Base-by-base conservation (phyloP, 208 protist genomes). In the Leishmania tarentolae region DNA sequence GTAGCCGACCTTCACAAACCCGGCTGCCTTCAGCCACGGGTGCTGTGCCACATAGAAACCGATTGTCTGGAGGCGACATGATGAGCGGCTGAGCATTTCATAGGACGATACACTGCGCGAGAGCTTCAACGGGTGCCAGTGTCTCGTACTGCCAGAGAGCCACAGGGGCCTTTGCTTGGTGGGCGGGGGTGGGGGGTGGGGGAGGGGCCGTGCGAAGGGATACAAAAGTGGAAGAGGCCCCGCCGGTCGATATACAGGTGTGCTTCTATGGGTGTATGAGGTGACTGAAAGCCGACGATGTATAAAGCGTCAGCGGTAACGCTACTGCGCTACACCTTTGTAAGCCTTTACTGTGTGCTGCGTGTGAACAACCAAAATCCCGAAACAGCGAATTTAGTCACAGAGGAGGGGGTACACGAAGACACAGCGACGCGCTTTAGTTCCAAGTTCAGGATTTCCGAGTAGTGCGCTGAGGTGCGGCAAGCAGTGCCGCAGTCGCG, bases 11-110 rank as follows among this genome's bases (percentile, higher is more conserved):
- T 96, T 96, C 4, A 96, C 89, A 35, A 90, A 89, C 0, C 92
- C 92, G 0, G 88, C 83, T 17, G 69, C 78, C 65, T 65, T 76
- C 42, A 96, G 79, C 91, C 92, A 96, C 28, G 92, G 92, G 78
- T 96, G 92, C 53, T 82, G 72, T 28, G 89, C 92, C 77, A 96
- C 65, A 73, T 96, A 96, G 73, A 96, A 96, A 31, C 92, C 90
- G 78, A 81, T 79, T 40, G 81, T 81, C 8, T 78, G 56, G 63
- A 77, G 70, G 52, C 63, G 37, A 47, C 75, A 72, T 79, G 13
- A 28, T 31, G 77, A 78, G 50, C 35, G 73, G 6, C 21, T 15
- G 35, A 90, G 52, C 86, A 90, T 90, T 31, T 21, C 35, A 82
- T 77, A 6, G 53, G 8, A 9, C 42, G 2, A 13, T 47, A 24